Conservation (phyloP, 176 grass and related monocot species). For the Canna indica region DNA sequence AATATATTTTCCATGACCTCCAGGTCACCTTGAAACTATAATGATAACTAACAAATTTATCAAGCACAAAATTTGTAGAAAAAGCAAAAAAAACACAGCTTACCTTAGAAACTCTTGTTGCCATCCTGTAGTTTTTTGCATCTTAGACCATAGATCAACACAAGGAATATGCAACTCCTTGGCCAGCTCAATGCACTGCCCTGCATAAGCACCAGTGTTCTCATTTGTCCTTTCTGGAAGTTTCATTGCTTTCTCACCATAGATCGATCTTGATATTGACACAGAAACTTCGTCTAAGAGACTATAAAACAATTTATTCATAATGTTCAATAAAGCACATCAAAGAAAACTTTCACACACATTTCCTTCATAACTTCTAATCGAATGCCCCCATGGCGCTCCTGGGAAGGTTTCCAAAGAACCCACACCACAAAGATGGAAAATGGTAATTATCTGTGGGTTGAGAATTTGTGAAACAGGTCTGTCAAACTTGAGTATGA, state of each 20-base stretch:
- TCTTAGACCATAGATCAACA: slow-evolving; percentile 70
- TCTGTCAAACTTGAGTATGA: no score
- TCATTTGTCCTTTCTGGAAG: slow-evolving; percentile 90
- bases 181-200: slow-evolving; percentile 60
- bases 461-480: no score
- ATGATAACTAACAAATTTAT: not conserved
- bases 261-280: slow-evolving; percentile 30
- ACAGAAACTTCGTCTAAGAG: not conserved
- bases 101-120: slow-evolving; percentile 70
- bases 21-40: not conserved
- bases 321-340: not conserved
- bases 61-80: not conserved
- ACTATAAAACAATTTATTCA: not conserved
- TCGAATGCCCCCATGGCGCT: not conserved
- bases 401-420: not conserved
- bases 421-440: no score
- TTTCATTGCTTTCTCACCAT: slow-evolving; percentile 46
- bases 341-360: not conserved
- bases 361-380: not conserved
- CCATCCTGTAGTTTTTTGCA: slow-evolving; percentile 61
- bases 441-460: no score
- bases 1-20: not conserved
- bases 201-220: slow-evolving; percentile 64
- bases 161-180: slow-evolving; percentile 56
- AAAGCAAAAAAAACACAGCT: not conserved